Evolutionary conservation across 305 asterid genomes (phyloP).

Genomic region (Fraxinus sp.): DNA sequence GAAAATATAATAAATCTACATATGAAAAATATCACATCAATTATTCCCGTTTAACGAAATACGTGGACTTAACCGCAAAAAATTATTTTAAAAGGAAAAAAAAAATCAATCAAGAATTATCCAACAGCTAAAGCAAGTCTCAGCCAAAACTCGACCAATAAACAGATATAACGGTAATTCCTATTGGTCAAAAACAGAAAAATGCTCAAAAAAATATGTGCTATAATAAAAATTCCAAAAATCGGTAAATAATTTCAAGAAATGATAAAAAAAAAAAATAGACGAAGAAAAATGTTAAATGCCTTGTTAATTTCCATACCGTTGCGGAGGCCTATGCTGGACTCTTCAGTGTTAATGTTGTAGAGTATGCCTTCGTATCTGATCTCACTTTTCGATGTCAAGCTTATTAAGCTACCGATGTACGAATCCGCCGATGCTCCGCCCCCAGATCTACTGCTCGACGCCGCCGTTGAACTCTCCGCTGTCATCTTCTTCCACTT

Average conservation of each 20-base stretch:
- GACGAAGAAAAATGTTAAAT: background rate
- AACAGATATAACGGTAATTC: background rate
- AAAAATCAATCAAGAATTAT: background rate
- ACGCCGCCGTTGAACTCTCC: constrained; percentile 63
- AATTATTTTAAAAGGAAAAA: background rate
- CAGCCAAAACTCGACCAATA: background rate
- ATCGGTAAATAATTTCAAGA: background rate
- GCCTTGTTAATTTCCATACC: constrained; percentile 39
- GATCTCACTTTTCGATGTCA: constrained; percentile 97
- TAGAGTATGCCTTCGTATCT: constrained; percentile 86
- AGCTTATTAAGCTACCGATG: constrained; percentile 86
- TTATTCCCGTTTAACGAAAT: background rate
- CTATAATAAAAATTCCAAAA: background rate
- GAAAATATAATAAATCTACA: background rate
- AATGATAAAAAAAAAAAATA: background rate
- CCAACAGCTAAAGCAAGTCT: background rate
- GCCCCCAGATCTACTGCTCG: constrained; percentile 58
- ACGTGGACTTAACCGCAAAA: background rate
- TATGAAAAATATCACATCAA: background rate
- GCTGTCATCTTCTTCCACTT: constrained; percentile 52
- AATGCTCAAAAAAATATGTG: background rate
- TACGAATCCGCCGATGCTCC: constrained; percentile 83
- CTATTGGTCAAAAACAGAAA: background rate
- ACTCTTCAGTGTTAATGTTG: constrained; percentile 92
- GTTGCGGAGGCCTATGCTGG: constrained; percentile 93